Evolutionary conservation across 2,329 filamentous ascomycete species (phyloP).

Genomic region (Colletotrichum abscissum): DNA sequence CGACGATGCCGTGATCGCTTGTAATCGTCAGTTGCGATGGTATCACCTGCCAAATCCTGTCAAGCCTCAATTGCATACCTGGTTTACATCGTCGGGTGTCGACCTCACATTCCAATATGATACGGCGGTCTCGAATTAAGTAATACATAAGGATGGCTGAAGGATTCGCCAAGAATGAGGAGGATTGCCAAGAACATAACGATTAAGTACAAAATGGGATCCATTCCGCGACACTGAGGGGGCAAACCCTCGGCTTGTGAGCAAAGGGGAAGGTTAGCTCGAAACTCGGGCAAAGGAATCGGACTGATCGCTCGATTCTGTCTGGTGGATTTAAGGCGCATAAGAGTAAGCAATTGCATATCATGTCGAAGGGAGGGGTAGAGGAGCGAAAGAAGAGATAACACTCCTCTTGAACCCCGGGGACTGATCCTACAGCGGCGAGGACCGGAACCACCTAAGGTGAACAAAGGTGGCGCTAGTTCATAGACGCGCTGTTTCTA

Average conservation of each 20-base stretch:
- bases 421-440: neutral
- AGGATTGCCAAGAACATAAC: constrained; percentile 29
- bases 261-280: neutral
- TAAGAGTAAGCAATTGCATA: neutral
- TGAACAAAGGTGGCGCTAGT: neutral
- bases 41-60: constrained; percentile 17
- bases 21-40: neutral
- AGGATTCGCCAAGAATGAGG: constrained; percentile 21
- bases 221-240: neutral
- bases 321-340: neutral
- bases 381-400: neutral
- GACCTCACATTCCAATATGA: neutral
- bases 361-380: neutral
- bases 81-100: neutral
- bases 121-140: neutral
- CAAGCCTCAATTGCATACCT: neutral
- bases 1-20: neutral
- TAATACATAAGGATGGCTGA: neutral
- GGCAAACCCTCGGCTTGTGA: neutral
- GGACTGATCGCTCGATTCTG: neutral
- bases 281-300: neutral
- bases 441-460: neutral
- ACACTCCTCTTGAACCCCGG: neutral
- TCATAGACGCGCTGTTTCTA: neutral
- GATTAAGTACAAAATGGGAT: neutral